Evolutionary conservation across 75 land plant species (phyloP), one percentile per base, ranked within the genome.

Genomic region (Cryptomeria japonica): DNA sequence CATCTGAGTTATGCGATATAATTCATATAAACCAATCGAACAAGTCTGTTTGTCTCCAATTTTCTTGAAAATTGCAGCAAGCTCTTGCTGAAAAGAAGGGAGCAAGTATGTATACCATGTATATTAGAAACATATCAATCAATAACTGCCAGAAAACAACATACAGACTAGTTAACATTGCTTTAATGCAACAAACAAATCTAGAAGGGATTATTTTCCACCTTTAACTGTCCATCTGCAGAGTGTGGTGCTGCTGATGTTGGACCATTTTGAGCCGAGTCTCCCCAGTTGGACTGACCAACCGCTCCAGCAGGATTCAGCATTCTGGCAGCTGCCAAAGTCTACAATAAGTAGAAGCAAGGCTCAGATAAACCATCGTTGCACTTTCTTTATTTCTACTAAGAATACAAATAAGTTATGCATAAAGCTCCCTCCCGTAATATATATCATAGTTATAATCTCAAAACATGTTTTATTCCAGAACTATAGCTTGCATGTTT

Each of bases 11-110:
- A 92, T 92, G 47, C 93, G 90, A 70, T 92, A 91, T 84, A 92
- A 84, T 85, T 92, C 93, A 86, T 90, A 92, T 83, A 92, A 79
- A 18, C 92, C 93, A 83, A 91, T 87, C 68, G 93, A 87, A 55
- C 93, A 92, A 47, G 93, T 92, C 85, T 92, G 93, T 86, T 92
- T 92, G 46, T 92, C 93, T 37, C 93, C 93, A 83, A 92, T 92
- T 72, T 92, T 90, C 82, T 92, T 92, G 90, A 92, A 90, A 38
- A 92, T 86, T 19, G 93, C 90, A 68, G 93, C 93, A 51, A 92
- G 90, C 86, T 92, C 93, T 91, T 92, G 93, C 93, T 92, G 87
- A 79, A 79, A 38, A 39, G 82, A 41, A 11, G 22, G 82, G 28
- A 41, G n/a, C 42, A 41, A 10, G 41, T 19, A 79, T 41, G 25